A percentile compares a stretch with the other conserved stretches of the same genome.
Conservation (phyloP, 805 yeast species). For the Torulaspora franciscae region DNA sequence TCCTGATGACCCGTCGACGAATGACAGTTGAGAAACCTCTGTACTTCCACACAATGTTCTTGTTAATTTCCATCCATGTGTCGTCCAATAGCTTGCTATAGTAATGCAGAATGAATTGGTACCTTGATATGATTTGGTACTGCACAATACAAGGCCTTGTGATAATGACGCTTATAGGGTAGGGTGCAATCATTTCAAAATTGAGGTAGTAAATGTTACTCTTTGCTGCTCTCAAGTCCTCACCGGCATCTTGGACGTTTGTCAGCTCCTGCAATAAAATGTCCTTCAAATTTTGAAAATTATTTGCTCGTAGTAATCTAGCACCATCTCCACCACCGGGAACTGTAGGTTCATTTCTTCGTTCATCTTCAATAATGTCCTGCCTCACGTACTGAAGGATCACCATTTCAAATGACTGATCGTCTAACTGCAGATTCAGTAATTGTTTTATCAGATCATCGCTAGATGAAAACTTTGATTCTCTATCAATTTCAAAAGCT, state of each 20-base stretch:
- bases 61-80: conserved; percentile 64
- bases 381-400: conserved; percentile 37
- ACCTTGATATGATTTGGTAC: conserved; percentile 75
- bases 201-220: conserved; percentile 47
- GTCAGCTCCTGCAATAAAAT: conserved; percentile 42
- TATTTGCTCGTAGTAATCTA: conserved; percentile 41
- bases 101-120: conserved; percentile 58
- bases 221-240: conserved; percentile 20
- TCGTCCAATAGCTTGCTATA: conserved; percentile 54
- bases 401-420: conserved; percentile 24
- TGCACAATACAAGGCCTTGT: conserved; percentile 67
- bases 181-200: conserved; percentile 64
- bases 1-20: conserved; percentile 49
- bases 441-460: conserved; percentile 24
- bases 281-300: conserved; percentile 42
- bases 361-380: conserved; percentile 47
- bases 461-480: conserved; percentile 1
- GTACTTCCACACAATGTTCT: conserved; percentile 62
- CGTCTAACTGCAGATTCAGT: conserved; percentile 40
- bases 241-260: conserved; percentile 10
- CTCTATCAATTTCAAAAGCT: conserved; percentile 22
- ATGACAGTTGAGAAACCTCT: conserved; percentile 41
- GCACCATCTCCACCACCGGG: conserved; percentile 10
- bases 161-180: conserved; percentile 75
- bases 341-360: background rate